A percentile compares a stretch with the other conserved stretches of the same genome.
These are phyloP conservation scores for Vanderwaltozyma verrucispora DNA, from an alignment of 805 yeast genomes.

Conservation along the genomic window DNA sequence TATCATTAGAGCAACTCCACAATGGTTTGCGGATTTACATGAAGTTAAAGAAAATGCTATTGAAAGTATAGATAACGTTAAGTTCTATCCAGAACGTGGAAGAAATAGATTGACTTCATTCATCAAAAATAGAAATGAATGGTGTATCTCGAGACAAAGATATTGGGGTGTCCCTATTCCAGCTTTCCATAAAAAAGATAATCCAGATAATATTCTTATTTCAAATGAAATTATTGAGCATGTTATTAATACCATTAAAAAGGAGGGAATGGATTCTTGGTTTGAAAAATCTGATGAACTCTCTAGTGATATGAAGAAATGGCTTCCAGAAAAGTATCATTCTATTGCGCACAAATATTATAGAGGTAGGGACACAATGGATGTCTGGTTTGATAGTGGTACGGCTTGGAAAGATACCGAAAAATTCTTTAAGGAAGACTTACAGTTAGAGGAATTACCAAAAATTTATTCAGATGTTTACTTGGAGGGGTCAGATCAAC, in stretches of 20 bases:
- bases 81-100: constrained; percentile 69
- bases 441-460: constrained; percentile 28
- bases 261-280: constrained; percentile 72
- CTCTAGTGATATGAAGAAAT: constrained; percentile 30
- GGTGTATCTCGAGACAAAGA: constrained; percentile 97
- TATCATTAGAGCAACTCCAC: constrained; percentile 91
- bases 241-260: constrained; percentile 45
- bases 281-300: constrained; percentile 43
- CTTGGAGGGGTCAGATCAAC: constrained; percentile 96
- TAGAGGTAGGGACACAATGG: constrained; percentile 88
- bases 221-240: constrained; percentile 45
- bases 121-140: constrained; percentile 69
- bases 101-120: constrained; percentile 61
- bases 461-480: constrained; percentile 66
- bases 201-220: constrained; percentile 54
- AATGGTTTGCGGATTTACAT: constrained; percentile 88
- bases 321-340: constrained; percentile 57
- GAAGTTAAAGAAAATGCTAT: constrained; percentile 56
- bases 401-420: constrained; percentile 60
- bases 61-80: constrained; percentile 48
- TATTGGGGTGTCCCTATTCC: constrained; percentile 99
- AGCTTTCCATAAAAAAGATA: constrained; percentile 47
- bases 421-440: constrained; percentile 29
- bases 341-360: constrained; percentile 34
- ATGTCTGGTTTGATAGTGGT: constrained; percentile 99